A percentile compares a stretch with the other conserved stretches of the same genome.
These are phyloP conservation scores for Talaromyces ruber DNA, from an alignment of 495 filamentous ascomycete genomes.

Conservation along the genomic window DNA sequence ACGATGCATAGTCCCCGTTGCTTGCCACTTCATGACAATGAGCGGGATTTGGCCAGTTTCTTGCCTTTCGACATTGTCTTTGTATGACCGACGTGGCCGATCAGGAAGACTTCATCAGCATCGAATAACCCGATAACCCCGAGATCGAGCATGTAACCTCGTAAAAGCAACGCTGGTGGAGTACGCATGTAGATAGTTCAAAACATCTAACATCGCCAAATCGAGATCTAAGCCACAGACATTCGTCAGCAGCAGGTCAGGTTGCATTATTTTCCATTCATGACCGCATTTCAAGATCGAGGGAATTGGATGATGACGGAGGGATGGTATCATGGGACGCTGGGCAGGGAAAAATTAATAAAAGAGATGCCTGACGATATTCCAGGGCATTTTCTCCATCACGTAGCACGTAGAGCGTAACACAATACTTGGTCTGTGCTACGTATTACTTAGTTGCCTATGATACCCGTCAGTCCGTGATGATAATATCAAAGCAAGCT, in stretches of 20 bases:
- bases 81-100: background rate
- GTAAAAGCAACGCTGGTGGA: background rate
- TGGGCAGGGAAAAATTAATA: background rate
- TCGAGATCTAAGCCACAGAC: background rate
- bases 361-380: background rate
- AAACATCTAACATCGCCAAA: background rate
- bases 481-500: background rate
- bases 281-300: background rate
- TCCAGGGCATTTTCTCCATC: background rate
- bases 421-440: background rate
- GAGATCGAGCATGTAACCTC: background rate
- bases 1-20: background rate
- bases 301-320: background rate
- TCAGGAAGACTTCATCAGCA: background rate
- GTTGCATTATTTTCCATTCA: background rate
- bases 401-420: background rate
- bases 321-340: background rate
- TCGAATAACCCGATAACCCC: background rate
- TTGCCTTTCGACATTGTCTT: background rate
- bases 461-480: background rate
- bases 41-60: background rate
- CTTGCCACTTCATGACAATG: background rate
- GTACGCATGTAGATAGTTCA: background rate
- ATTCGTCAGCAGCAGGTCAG: background rate
- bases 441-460: background rate